These are phyloP conservation scores for Biscutella laevigata DNA, from an alignment of 441 rosid genomes.

Conservation along the genomic window DNA sequence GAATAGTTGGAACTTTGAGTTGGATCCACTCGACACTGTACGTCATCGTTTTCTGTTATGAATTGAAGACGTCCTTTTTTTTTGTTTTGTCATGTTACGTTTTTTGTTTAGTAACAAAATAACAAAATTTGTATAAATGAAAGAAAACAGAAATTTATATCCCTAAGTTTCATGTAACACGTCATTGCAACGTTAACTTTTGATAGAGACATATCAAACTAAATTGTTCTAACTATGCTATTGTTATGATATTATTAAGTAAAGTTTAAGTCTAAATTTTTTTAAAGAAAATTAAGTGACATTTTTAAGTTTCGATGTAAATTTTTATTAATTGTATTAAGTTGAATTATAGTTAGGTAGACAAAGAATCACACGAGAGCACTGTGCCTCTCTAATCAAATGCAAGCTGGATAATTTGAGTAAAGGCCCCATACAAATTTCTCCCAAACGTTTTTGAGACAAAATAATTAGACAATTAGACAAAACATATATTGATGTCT, in stretches of 20 bases:
- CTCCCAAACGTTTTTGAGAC: neutral
- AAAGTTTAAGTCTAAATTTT: too few relatives aligned
- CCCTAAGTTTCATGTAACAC: too few relatives aligned
- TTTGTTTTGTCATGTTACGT: neutral
- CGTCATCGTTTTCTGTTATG: slow-evolving; percentile 5
- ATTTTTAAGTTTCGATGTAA: too few relatives aligned
- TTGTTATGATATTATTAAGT: neutral
- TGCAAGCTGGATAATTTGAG: too few relatives aligned
- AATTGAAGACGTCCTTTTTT: slow-evolving; percentile 5
- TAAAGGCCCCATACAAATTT: too few relatives aligned
- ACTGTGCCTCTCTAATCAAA: too few relatives aligned
- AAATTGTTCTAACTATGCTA: neutral
- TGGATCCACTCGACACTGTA: neutral
- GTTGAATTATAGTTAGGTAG: too few relatives aligned
- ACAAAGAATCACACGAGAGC: too few relatives aligned
- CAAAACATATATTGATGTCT: slow-evolving; percentile 11
- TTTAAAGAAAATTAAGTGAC: too few relatives aligned
- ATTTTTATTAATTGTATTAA: too few relatives aligned
- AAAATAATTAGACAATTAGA: slow-evolving; percentile 12
- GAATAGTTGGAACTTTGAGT: slow-evolving; percentile 1
- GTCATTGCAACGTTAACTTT: slow-evolving; percentile 20
- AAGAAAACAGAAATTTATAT: slow-evolving; percentile 2
- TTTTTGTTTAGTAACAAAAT: slow-evolving; percentile 1
- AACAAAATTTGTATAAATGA: slow-evolving; percentile 8
- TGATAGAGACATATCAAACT: slow-evolving; percentile 17